These are phyloP conservation scores for Boletus edulis DNA, from an alignment of 768 basidiomycete genomes.

Conservation along the genomic window DNA sequence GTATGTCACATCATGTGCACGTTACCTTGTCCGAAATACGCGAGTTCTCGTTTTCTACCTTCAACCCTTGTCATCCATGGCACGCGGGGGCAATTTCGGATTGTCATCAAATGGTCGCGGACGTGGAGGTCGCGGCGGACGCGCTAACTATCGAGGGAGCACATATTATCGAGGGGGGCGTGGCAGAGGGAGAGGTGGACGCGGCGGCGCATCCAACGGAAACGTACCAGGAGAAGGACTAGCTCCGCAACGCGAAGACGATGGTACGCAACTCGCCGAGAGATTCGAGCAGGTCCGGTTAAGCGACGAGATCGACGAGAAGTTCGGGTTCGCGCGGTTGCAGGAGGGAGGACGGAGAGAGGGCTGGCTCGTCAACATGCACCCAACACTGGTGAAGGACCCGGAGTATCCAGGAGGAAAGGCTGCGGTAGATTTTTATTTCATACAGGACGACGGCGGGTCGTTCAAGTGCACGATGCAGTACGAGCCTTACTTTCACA, in stretches of 20 bases:
- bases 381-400: constrained; percentile 91
- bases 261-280: constrained; percentile 84
- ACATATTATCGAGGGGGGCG: constrained; percentile 47
- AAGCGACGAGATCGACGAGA: constrained; percentile 89
- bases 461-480: constrained; percentile 94
- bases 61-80: constrained; percentile 23
- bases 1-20: constrained; percentile 25
- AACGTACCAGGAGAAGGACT: constrained; percentile 42
- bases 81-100: constrained; percentile 54
- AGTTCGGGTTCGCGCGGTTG: constrained; percentile 80
- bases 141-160: constrained; percentile 31
- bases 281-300: constrained; percentile 76
- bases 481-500: constrained; percentile 94
- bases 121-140: constrained; percentile 41
- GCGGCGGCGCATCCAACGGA: constrained; percentile 31
- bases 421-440: constrained; percentile 94
- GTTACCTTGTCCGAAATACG: constrained; percentile 4
- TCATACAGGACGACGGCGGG: constrained; percentile 94
- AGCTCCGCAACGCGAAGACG: constrained; percentile 75
- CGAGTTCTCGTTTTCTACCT: constrained; percentile 1
- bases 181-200: constrained; percentile 42
- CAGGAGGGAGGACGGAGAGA: constrained; percentile 76
- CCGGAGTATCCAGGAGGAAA: constrained; percentile 79
- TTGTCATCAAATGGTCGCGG: constrained; percentile 45
- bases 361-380: constrained; percentile 99